phyloP scores from a whole-genome alignment of 805 yeast genomes.

The Starmerella stellata region DNA sequence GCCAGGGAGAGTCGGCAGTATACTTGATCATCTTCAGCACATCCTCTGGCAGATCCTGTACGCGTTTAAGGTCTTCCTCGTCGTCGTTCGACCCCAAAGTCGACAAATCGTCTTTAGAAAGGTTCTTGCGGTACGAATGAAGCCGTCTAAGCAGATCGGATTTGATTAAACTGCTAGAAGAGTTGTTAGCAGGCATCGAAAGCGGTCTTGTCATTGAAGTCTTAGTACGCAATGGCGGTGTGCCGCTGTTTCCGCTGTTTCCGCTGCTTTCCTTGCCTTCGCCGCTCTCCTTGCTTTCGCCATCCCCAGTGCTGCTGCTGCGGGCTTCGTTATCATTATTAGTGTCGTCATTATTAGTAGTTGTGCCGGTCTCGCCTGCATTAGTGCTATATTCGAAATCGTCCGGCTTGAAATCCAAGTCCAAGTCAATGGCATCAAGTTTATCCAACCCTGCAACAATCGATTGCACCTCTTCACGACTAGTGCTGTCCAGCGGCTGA shows the following conservation, averaged over 20 bases:
- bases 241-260: neutral
- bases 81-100: constrained; percentile 3
- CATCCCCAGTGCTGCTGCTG: neutral
- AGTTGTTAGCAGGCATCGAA: neutral
- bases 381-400: no score
- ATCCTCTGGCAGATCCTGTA: constrained; percentile 14
- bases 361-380: neutral
- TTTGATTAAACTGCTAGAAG: neutral
- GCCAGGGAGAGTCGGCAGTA: constrained; percentile 16
- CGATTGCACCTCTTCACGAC: neutral
- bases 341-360: neutral
- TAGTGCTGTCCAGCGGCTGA: neutral
- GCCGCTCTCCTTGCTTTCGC: neutral
- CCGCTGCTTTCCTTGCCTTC: neutral
- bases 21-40: constrained; percentile 16
- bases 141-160: constrained; percentile 14
- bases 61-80: constrained; percentile 9
- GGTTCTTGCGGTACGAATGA: constrained; percentile 14
- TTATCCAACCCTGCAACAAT: neutral
- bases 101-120: constrained; percentile 2
- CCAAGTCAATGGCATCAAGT: neutral
- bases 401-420: neutral
- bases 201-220: no score
- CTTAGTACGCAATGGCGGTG: no score
- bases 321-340: neutral